phyloP scores from a whole-genome alignment of 176 grass and related monocot genomes.

The Lolium multiflorum region DNA sequence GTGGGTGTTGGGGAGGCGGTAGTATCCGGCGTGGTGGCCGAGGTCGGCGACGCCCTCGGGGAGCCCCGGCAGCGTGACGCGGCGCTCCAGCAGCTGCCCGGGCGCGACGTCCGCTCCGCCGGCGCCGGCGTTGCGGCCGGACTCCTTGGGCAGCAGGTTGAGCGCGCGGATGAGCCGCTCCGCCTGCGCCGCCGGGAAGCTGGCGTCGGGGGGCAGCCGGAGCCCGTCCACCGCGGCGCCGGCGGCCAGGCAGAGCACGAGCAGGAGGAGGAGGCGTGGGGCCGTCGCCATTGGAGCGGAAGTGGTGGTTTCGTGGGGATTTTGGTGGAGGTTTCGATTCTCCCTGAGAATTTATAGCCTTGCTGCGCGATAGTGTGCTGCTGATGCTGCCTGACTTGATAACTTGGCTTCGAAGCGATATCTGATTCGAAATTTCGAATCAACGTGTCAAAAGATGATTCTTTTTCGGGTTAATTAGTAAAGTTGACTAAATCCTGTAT shows the following conservation, averaged over 20 bases:
- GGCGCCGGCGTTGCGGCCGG: not conserved
- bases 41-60: conserved; percentile 53
- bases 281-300: not conserved
- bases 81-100: conserved; percentile 74
- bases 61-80: conserved; percentile 54
- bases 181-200: conserved; percentile 62
- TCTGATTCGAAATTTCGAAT: not conserved
- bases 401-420: conserved; percentile 48
- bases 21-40: conserved; percentile 95
- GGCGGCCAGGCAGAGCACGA: conserved; percentile 16
- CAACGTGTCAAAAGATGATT: not conserved
- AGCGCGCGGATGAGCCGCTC: conserved; percentile 79
- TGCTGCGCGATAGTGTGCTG: not conserved
- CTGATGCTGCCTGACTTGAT: no score
- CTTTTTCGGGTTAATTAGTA: no score
- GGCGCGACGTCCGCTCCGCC: not conserved
- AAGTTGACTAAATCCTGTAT: no score
- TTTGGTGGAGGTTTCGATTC: conserved; percentile 38
- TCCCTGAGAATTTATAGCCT: conserved; percentile 46
- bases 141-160: conserved; percentile 76
- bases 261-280: conserved; percentile 6
- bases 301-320: not conserved
- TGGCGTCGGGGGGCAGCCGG: conserved; percentile 48
- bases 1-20: conserved; percentile 79
- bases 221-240: not conserved